Conservation (phyloP, 495 filamentous ascomycete genomes). For the Aspergillus panamensis region DNA sequence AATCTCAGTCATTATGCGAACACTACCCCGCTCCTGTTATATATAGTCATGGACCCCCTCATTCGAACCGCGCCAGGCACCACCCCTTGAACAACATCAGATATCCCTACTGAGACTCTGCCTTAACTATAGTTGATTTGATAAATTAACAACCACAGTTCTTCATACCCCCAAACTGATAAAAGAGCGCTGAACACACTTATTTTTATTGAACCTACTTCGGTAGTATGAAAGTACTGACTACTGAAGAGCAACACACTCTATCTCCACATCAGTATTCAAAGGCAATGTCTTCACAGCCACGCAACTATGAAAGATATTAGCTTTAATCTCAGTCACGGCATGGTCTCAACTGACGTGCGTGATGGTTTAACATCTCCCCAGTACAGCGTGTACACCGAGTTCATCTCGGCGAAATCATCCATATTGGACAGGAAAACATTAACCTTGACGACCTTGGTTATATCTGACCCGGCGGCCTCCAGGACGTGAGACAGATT, state of each 20-base stretch:
- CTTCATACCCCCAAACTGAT: too few species aligned
- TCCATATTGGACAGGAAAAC: conserved; percentile 69
- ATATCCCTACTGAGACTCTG: too few species aligned
- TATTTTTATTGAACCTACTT: too few species aligned
- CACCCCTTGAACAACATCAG: too few species aligned
- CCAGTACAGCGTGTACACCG: conserved; percentile 55
- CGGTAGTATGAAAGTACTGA: neutral
- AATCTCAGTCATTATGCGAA: too few species aligned
- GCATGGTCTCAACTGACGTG: conserved; percentile 36
- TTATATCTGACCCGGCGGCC: conserved; percentile 57
- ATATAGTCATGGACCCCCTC: too few species aligned
- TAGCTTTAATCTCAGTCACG: neutral
- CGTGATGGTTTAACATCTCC: conserved; percentile 56
- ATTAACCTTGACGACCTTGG: conserved; percentile 66
- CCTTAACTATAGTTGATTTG: too few species aligned
- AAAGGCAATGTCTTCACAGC: conserved; percentile 63
- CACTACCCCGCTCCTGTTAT: too few species aligned
- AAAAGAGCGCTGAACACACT: too few species aligned
- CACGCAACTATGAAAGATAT: conserved; percentile 46
- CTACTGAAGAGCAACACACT: conserved; percentile 68
- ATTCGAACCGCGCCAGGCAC: too few species aligned
- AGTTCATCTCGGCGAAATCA: conserved; percentile 64
- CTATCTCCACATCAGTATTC: conserved; percentile 68
- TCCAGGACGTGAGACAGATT: conserved; percentile 63
- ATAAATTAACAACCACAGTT: too few species aligned